Evolutionary conservation across 2,329 filamentous ascomycete genomes (phyloP).

Genomic region (Botrytis fabae): DNA sequence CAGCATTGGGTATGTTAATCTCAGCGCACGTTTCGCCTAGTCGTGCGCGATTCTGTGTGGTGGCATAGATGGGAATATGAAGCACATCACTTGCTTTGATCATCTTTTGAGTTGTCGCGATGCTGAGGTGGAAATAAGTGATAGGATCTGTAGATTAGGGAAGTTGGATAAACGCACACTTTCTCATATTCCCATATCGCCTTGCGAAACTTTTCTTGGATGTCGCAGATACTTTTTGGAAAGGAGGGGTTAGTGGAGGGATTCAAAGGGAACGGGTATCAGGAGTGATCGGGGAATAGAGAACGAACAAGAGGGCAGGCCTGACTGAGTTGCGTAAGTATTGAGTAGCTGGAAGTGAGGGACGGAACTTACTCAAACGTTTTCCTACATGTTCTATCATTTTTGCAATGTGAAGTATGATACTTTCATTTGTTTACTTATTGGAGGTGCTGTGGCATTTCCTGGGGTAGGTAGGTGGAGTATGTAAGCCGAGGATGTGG

Average conservation of each 20-base stretch:
- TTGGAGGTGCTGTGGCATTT: constrained; percentile 1
- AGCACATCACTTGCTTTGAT: constrained; percentile 64
- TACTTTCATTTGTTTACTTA: background rate
- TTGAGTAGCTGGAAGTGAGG: too few species aligned
- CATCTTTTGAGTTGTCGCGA: constrained; percentile 68
- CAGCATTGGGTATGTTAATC: constrained; percentile 55
- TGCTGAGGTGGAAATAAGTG: constrained; percentile 46
- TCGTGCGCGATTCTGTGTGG: constrained; percentile 77
- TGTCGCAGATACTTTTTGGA: constrained; percentile 74
- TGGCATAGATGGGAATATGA: constrained; percentile 76
- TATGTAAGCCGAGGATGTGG: constrained; percentile 18
- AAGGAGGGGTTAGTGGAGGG: constrained; percentile 11
- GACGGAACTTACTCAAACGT: constrained; percentile 6
- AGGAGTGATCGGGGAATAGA: background rate
- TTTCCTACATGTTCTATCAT: constrained; percentile 19
- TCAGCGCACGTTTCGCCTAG: constrained; percentile 79
- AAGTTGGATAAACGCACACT: constrained; percentile 54
- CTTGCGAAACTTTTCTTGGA: constrained; percentile 88
- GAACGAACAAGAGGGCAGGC: constrained; percentile 14
- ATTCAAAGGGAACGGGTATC: background rate
- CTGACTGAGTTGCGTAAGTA: constrained; percentile 6
- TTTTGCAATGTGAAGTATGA: background rate
- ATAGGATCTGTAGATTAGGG: background rate
- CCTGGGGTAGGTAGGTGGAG: constrained; percentile 20
- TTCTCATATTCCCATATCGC: constrained; percentile 84